Conservation (phyloP, 2,329 filamentous ascomycete species). For the Nigrospora osmanthi region DNA sequence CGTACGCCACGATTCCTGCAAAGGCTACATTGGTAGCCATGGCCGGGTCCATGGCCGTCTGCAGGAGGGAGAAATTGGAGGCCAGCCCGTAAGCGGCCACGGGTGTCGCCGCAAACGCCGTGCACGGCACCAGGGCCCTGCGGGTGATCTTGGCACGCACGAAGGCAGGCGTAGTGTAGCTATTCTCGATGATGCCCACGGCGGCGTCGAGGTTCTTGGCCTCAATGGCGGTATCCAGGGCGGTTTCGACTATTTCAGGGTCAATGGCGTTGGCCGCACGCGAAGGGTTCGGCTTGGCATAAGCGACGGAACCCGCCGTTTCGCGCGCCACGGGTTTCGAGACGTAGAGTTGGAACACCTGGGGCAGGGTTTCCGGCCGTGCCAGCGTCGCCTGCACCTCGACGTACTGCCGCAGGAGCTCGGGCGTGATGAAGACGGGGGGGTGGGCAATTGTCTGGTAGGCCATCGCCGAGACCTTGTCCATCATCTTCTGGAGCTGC, state of each 20-base stretch:
- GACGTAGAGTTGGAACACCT: constrained; percentile 74
- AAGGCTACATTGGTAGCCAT: constrained; percentile 74
- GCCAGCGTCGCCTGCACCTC: constrained; percentile 66
- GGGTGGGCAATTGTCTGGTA: constrained; percentile 66
- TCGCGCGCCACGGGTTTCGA: constrained; percentile 67
- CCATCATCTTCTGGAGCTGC: constrained; percentile 34
- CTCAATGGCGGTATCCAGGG: constrained; percentile 72
- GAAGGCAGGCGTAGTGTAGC: constrained; percentile 61
- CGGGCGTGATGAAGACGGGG: constrained; percentile 71
- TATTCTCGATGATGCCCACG: constrained; percentile 64
- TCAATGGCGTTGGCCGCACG: constrained; percentile 66
- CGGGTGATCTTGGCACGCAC: constrained; percentile 59
- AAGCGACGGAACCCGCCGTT: constrained; percentile 50
- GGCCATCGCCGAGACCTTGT: constrained; percentile 50
- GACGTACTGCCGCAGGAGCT: constrained; percentile 67
- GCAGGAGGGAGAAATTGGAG: constrained; percentile 55
- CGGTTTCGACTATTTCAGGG: constrained; percentile 59
- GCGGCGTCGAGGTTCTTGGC: constrained; percentile 71
- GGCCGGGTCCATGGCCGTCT: constrained; percentile 68
- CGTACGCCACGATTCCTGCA: constrained; percentile 74
- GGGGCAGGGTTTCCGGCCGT: constrained; percentile 68
- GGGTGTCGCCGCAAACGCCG: constrained; percentile 50
- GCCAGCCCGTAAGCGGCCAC: constrained; percentile 64
- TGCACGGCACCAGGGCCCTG: constrained; percentile 51
- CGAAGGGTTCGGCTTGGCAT: constrained; percentile 58